Evolutionary conservation across 2,329 filamentous ascomycete genomes (phyloP).

Genomic region (Thermochaetoides dissita): DNA sequence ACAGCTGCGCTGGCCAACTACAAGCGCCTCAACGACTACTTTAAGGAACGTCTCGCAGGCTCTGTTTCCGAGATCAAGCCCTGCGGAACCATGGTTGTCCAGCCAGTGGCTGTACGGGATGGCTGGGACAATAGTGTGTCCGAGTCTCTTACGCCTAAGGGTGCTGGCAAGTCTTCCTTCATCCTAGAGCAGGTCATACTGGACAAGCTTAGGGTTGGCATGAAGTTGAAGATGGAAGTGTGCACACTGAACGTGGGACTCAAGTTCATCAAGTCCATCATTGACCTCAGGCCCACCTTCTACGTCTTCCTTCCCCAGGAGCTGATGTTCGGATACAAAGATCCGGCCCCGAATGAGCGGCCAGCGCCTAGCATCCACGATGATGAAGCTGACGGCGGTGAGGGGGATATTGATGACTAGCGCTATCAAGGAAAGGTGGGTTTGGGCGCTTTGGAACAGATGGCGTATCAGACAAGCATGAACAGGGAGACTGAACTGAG

Average conservation of each 20-base stretch:
- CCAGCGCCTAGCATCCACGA: constrained; percentile 31
- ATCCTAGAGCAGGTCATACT: constrained; percentile 27
- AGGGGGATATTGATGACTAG: neutral
- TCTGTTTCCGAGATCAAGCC: constrained; percentile 21
- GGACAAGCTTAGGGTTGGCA: constrained; percentile 41
- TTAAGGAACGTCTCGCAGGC: neutral
- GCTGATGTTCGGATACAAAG: constrained; percentile 53
- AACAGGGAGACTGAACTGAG: too few species aligned
- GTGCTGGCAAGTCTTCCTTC: constrained; percentile 20
- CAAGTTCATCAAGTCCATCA: constrained; percentile 48
- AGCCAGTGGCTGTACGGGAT: constrained; percentile 32
- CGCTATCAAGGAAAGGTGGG: neutral
- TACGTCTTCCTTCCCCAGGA: constrained; percentile 54
- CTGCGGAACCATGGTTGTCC: constrained; percentile 31
- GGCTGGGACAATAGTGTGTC: constrained; percentile 26
- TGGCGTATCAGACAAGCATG: too few species aligned
- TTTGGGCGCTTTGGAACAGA: neutral
- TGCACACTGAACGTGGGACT: constrained; percentile 43
- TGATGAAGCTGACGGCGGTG: constrained; percentile 7
- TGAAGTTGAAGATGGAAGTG: constrained; percentile 42
- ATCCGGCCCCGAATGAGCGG: constrained; percentile 32
- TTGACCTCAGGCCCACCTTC: constrained; percentile 44
- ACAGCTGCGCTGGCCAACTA: constrained; percentile 29
- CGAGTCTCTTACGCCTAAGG: too few species aligned
- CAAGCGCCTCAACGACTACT: constrained; percentile 24